Evolutionary conservation across 305 asterid genomes (phyloP).

Genomic region (Plantago lanceolata): DNA sequence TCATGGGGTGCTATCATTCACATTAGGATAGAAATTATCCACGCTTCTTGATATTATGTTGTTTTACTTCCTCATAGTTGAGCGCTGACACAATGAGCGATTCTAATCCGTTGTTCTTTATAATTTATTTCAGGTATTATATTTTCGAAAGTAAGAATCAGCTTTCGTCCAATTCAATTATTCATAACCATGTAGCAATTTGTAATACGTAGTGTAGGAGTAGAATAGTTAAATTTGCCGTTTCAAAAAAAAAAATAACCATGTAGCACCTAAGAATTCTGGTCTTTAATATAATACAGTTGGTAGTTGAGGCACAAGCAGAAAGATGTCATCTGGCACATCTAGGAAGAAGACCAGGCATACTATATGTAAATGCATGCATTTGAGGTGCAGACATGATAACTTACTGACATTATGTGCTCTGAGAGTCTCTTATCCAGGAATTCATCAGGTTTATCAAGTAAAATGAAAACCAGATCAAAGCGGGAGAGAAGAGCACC

Average conservation of each 20-base stretch:
- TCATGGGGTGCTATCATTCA: conserved; percentile 4
- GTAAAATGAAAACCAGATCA: conserved; percentile 97
- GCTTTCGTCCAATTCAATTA: background rate
- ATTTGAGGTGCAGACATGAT: conserved; percentile 26
- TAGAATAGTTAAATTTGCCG: no score
- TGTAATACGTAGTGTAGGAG: no score
- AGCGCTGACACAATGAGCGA: background rate
- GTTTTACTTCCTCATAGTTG: no score
- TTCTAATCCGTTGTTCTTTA: conserved; percentile 7
- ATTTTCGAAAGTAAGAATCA: conserved; percentile 7
- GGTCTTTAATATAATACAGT: no score
- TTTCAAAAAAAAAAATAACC: no score
- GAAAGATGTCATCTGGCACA: conserved; percentile 20
- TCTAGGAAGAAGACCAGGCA: conserved; percentile 16
- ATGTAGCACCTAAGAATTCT: no score
- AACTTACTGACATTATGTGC: conserved; percentile 98
- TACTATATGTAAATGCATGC: conserved; percentile 17
- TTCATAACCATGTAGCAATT: no score
- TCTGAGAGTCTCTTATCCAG: conserved; percentile 92
- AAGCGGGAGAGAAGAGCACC: conserved; percentile 92
- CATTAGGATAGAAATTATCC: background rate
- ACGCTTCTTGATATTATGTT: no score
- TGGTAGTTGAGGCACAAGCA: background rate
- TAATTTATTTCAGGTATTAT: conserved; percentile 13
- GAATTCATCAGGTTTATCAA: conserved; percentile 91